A percentile compares a stretch with the other conserved stretches of the same genome.
Conservation (phyloP, 345 rosid genomes). For the Syzygium grande region DNA sequence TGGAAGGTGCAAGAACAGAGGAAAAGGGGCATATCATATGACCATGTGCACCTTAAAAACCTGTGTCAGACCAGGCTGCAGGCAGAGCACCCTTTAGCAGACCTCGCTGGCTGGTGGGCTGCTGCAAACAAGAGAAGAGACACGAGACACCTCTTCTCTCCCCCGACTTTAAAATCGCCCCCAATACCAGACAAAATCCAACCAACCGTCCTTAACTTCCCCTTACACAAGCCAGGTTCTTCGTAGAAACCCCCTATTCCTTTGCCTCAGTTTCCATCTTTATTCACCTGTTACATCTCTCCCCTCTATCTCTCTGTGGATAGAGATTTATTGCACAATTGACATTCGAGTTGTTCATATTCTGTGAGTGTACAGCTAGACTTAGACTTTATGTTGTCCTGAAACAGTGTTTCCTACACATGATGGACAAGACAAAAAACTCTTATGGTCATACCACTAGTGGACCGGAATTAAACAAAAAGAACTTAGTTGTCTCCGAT, state of each 20-base stretch:
- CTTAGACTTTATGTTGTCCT: neutral
- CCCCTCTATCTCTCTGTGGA: neutral
- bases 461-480: neutral
- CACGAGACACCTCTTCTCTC: neutral
- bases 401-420: neutral
- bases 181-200: neutral
- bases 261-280: slow-evolving; percentile 6
- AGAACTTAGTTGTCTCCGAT: neutral
- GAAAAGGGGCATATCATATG: neutral
- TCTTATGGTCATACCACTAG: neutral
- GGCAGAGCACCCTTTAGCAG: neutral
- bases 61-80: neutral
- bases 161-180: neutral
- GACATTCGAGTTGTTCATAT: neutral
- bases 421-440: neutral
- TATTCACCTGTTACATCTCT: neutral
- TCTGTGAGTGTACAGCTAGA: neutral
- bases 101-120: neutral
- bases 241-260: slow-evolving; percentile 9
- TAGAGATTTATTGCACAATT: neutral
- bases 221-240: slow-evolving; percentile 16
- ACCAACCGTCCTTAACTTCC: slow-evolving; percentile 10
- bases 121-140: neutral
- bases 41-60: neutral
- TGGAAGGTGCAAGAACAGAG: neutral